Evolutionary conservation across 192 early-diverging fungal species (phyloP).

Genomic region (Coemansia aciculifera): DNA sequence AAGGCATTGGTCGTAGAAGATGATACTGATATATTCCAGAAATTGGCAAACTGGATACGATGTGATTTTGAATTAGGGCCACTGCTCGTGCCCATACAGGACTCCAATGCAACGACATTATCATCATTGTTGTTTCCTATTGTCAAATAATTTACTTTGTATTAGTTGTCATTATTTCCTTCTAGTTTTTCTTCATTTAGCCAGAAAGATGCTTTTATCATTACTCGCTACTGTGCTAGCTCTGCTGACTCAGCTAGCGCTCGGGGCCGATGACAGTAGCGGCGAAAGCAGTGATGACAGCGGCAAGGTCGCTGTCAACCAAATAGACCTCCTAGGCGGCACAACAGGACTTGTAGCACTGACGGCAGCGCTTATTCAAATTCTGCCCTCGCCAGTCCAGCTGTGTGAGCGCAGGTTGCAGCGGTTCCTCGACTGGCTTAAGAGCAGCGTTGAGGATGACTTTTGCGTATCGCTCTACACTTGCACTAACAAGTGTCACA

Average conservation of each 20-base stretch:
- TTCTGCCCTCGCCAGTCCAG: constrained; percentile 19
- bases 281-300: not conserved
- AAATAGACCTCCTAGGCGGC: constrained; percentile 38
- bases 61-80: too few relatives aligned
- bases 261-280: not conserved
- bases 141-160: not conserved
- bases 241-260: not conserved
- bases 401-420: constrained; percentile 8
- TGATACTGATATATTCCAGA: too few relatives aligned
- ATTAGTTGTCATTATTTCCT: not conserved
- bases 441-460: constrained; percentile 12
- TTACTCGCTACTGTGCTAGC: not conserved
- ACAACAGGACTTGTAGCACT: constrained; percentile 2
- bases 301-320: constrained; percentile 4
- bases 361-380: constrained; percentile 21
- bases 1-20: too few relatives aligned
- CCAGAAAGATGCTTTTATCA: not conserved
- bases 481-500: constrained; percentile 22
- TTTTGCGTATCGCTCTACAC: constrained; percentile 22
- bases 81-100: not conserved
- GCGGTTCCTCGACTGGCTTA: constrained; percentile 21
- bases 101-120: too few relatives aligned
- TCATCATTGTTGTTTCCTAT: too few relatives aligned
- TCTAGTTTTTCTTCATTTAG: not conserved
- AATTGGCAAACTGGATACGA: too few relatives aligned